Conservation (phyloP, 305 asterid genomes). For the Ilex paraguariensis region DNA sequence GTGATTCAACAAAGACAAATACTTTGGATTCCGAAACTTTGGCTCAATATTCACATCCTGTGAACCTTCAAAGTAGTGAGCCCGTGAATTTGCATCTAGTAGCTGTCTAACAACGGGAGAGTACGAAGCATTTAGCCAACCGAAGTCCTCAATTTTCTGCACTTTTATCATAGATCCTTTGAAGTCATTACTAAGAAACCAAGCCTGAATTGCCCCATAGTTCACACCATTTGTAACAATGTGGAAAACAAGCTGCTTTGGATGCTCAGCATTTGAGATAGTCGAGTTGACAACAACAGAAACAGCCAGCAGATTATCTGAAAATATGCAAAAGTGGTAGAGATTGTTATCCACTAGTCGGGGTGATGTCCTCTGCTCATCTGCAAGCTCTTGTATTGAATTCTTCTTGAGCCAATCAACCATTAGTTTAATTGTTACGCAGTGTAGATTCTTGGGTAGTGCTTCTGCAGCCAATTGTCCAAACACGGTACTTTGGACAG, state of each 20-base stretch:
- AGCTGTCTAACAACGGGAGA: slow-evolving; percentile 65
- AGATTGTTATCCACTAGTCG: slow-evolving; percentile 55
- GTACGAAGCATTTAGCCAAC: slow-evolving; percentile 69
- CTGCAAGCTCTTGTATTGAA: slow-evolving; percentile 25
- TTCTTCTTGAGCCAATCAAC: slow-evolving; percentile 32
- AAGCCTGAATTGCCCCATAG: slow-evolving; percentile 68
- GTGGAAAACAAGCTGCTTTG: slow-evolving; percentile 68
- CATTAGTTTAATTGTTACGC: slow-evolving; percentile 52
- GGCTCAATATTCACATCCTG: slow-evolving; percentile 31
- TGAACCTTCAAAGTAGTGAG: slow-evolving; percentile 47
- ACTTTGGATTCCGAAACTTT: slow-evolving; percentile 57
- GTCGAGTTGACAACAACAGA: slow-evolving; percentile 81
- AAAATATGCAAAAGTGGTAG: slow-evolving; percentile 72
- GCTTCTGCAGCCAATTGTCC: slow-evolving; percentile 69
- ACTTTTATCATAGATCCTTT: slow-evolving; percentile 59
- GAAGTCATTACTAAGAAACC: slow-evolving; percentile 62
- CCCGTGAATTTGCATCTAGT: slow-evolving; percentile 30
- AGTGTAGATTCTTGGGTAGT: slow-evolving; percentile 66
- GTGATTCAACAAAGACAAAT: slow-evolving; percentile 64
- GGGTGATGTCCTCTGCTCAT: slow-evolving; percentile 45
- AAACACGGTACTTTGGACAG: slow-evolving; percentile 32
- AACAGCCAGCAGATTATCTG: slow-evolving; percentile 71
- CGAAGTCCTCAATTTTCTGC: slow-evolving; percentile 63
- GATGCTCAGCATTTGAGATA: slow-evolving; percentile 48
- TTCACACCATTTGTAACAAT: slow-evolving; percentile 59